Evolutionary conservation across 1,139 yeast genomes (phyloP).

Genomic region (Yamadazyma diospyri): DNA sequence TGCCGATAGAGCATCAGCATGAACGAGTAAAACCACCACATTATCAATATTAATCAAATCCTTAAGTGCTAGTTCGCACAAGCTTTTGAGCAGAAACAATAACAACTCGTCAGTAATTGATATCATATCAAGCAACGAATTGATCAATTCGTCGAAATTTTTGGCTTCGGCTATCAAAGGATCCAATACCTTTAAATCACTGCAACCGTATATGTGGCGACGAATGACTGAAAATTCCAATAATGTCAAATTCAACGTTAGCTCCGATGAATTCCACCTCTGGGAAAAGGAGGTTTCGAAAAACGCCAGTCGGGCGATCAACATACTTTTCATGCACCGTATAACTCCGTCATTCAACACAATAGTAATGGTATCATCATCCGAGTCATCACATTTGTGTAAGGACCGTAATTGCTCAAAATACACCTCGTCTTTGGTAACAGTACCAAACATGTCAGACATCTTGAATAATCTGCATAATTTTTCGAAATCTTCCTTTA

Average conservation of each 20-base stretch:
- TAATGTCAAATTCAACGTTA: conserved; percentile 38
- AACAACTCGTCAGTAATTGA: conserved; percentile 64
- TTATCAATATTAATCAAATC: conserved; percentile 61
- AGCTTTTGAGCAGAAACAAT: conserved; percentile 54
- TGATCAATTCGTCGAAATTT: conserved; percentile 42
- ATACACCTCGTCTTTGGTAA: conserved; percentile 13
- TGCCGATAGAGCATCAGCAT: conserved; percentile 53
- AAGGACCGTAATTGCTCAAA: conserved; percentile 15
- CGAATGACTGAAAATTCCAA: conserved; percentile 51
- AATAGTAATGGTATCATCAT: conserved; percentile 13
- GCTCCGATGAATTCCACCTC: conserved; percentile 44
- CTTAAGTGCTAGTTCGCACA: conserved; percentile 60
- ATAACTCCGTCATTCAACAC: conserved; percentile 39
- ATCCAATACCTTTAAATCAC: conserved; percentile 44
- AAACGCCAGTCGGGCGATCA: conserved; percentile 56
- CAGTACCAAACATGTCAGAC: conserved; percentile 15
- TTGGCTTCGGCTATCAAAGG: conserved; percentile 20
- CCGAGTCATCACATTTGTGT: too few species aligned
- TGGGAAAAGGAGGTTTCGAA: conserved; percentile 58
- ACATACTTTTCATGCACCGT: conserved; percentile 47
- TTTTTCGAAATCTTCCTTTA: conserved; percentile 19
- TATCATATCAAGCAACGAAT: conserved; percentile 54
- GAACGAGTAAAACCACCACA: conserved; percentile 52
- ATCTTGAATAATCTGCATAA: conserved; percentile 19
- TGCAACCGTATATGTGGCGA: conserved; percentile 56